These are phyloP conservation scores for Nevesoporus exiguus DNA, from an alignment of 768 basidiomycete genomes.

Conservation along the genomic window DNA sequence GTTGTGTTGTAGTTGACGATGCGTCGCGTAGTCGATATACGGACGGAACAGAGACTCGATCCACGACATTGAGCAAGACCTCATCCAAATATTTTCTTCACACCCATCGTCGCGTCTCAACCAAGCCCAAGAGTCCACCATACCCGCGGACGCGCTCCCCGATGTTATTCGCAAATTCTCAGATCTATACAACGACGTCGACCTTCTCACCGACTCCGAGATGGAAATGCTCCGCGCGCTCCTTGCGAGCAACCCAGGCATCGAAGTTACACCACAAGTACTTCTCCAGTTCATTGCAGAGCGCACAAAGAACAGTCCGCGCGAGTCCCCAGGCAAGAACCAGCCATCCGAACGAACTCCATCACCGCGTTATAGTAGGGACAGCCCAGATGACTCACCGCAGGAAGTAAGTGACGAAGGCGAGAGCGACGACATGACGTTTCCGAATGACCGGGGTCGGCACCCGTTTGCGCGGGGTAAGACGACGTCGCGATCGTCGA, in stretches of 20 bases:
- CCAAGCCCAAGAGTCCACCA: conserved; percentile 56
- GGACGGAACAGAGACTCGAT: conserved; percentile 71
- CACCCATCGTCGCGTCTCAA: conserved; percentile 60
- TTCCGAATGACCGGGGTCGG: conserved; percentile 41
- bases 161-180: conserved; percentile 67
- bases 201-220: conserved; percentile 66
- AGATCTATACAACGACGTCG: conserved; percentile 52
- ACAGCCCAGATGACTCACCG: conserved; percentile 34
- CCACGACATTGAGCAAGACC: conserved; percentile 64
- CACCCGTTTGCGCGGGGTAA: conserved; percentile 20
- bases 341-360: conserved; percentile 10
- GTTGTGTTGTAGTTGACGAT: conserved; percentile 1
- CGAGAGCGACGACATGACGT: conserved; percentile 33
- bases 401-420: conserved; percentile 36
- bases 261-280: conserved; percentile 66
- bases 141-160: conserved; percentile 68
- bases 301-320: conserved; percentile 43
- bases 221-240: conserved; percentile 55
- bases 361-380: conserved; percentile 10
- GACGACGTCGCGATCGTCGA: conserved; percentile 51
- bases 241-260: conserved; percentile 54
- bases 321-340: conserved; percentile 25
- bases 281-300: conserved; percentile 63
- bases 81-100: conserved; percentile 61
- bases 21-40: conserved; percentile 28